Percentiles rank a stretch among this genome's conserved stretches.
These are phyloP conservation scores for Emericellopsis terricola DNA, from an alignment of 495 filamentous ascomycete species.

Conservation along the genomic window DNA sequence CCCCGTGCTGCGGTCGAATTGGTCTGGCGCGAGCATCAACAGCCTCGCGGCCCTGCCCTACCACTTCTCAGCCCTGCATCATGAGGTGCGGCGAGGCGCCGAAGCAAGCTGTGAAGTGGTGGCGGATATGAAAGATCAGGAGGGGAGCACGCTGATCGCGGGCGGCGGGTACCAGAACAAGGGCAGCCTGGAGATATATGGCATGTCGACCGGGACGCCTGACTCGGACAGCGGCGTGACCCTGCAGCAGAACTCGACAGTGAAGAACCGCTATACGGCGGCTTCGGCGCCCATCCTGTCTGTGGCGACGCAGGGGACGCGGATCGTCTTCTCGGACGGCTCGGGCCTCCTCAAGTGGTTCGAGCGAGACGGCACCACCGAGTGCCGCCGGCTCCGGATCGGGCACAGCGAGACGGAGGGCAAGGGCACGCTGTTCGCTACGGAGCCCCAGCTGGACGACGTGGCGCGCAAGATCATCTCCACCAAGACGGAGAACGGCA, in stretches of 20 bases:
- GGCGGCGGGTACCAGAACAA: conserved; percentile 92
- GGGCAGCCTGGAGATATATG: conserved; percentile 80
- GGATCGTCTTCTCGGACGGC: conserved; percentile 70
- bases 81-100: conserved; percentile 33
- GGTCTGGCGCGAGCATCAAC: conserved; percentile 70
- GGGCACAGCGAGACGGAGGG: conserved; percentile 24
- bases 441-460: conserved; percentile 32
- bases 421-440: conserved; percentile 5
- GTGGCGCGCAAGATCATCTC: conserved; percentile 58
- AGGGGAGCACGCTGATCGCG: conserved; percentile 51
- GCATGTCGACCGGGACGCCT: conserved; percentile 21
- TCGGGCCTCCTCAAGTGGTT: conserved; percentile 82
- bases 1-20: conserved; percentile 58
- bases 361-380: conserved; percentile 70
- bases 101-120: conserved; percentile 33
- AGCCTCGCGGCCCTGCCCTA: conserved; percentile 57
- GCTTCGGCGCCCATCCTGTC: conserved; percentile 68
- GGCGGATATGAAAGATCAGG: conserved; percentile 27
- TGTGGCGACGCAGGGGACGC: conserved; percentile 67
- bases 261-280: conserved; percentile 70
- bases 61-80: conserved; percentile 37
- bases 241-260: conserved; percentile 18
- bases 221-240: conserved; percentile 11
- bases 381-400: conserved; percentile 61
- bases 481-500: conserved; percentile 26